A percentile compares a stretch with the other conserved stretches of the same genome.
Conservation (phyloP, 768 basidiomycete species). For the Mycena alexandri region DNA sequence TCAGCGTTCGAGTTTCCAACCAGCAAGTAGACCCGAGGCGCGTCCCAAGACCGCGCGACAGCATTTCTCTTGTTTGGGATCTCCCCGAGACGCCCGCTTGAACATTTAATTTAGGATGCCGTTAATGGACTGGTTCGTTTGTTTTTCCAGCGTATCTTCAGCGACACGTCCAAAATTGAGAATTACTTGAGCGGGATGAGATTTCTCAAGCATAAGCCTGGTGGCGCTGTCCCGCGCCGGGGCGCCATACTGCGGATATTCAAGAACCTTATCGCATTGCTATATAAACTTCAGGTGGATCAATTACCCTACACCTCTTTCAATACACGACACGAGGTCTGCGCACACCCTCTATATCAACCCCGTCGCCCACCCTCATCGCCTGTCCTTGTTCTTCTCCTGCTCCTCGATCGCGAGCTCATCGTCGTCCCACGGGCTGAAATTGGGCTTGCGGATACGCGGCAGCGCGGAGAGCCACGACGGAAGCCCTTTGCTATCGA, state of each 20-base stretch:
- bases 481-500: constrained; percentile 58
- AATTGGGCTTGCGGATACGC: constrained; percentile 75
- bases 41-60: too few species aligned
- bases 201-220: constrained; percentile 13
- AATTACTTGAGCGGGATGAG: neutral
- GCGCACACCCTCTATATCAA: constrained; percentile 28
- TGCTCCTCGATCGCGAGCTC: constrained; percentile 51
- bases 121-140: too few species aligned
- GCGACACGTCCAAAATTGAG: neutral
- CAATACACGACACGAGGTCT: constrained; percentile 37
- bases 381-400: constrained; percentile 19
- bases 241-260: constrained; percentile 21
- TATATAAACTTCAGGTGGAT: constrained; percentile 38
- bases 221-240: constrained; percentile 10
- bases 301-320: constrained; percentile 38
- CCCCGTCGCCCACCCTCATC: neutral
- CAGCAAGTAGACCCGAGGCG: too few species aligned
- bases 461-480: constrained; percentile 79
- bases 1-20: too few species aligned
- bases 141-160: too few species aligned
- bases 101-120: too few species aligned
- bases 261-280: constrained; percentile 37
- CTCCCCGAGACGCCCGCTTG: too few species aligned
- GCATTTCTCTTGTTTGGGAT: too few species aligned
- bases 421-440: constrained; percentile 88